Conservation (phyloP, 495 filamentous ascomycete species). For the Cryomyces minteri region DNA sequence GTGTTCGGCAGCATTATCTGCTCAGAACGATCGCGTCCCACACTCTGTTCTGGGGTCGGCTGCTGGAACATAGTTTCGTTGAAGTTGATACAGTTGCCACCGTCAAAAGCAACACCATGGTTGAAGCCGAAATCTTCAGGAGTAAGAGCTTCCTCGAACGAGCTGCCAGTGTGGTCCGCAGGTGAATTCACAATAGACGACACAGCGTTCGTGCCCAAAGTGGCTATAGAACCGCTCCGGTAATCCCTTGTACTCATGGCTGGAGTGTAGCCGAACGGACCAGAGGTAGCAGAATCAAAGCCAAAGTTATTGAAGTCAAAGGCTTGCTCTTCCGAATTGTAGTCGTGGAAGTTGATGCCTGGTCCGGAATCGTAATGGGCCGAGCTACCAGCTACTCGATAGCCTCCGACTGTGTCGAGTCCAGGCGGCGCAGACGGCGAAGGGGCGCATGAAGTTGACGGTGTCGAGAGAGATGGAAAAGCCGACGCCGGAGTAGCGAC, state of each 20-base stretch:
- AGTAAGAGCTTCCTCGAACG: constrained; percentile 11
- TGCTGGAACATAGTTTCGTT: constrained; percentile 8
- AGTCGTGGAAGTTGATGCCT: too few species aligned
- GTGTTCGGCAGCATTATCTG: neutral
- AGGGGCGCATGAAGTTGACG: constrained; percentile 7
- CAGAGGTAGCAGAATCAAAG: constrained; percentile 8
- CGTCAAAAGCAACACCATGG: constrained; percentile 7
- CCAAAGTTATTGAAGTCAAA: constrained; percentile 6
- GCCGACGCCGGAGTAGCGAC: constrained; percentile 12
- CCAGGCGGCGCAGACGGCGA: constrained; percentile 6
- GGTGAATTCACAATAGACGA: constrained; percentile 2
- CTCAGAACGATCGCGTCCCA: neutral
- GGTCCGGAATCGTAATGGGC: constrained; percentile 2
- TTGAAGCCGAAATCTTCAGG: constrained; percentile 11
- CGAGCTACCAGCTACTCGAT: neutral
- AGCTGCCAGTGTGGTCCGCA: constrained; percentile 7
- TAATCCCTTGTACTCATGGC: constrained; percentile 7
- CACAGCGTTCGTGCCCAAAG: constrained; percentile 2
- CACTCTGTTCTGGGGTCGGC: constrained; percentile 7
- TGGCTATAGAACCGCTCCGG: neutral
- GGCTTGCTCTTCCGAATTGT: neutral
- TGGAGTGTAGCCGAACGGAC: constrained; percentile 1
- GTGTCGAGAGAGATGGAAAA: constrained; percentile 5
- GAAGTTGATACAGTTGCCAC: constrained; percentile 2
- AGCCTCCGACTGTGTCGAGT: neutral